phyloP scores from a whole-genome alignment of 2,329 filamentous ascomycete species.

The Delphinella strobiligena region DNA sequence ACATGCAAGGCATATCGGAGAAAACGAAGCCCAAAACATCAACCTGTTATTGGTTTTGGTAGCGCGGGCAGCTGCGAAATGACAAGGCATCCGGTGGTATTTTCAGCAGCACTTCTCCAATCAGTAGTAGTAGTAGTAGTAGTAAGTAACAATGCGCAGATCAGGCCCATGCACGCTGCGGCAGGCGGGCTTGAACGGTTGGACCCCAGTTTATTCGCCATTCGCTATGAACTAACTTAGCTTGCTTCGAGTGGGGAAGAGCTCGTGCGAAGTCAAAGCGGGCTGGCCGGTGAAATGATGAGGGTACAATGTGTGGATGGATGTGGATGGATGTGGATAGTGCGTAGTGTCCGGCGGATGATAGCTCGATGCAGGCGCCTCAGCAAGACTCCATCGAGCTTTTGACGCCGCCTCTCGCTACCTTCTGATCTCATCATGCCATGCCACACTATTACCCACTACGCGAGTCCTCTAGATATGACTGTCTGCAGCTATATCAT shows the following conservation, averaged over 20 bases:
- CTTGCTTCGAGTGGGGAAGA: conserved; percentile 4
- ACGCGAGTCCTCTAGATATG: conserved; percentile 3
- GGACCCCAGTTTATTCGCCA: conserved; percentile 9
- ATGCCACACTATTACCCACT: conserved; percentile 9
- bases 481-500: background rate
- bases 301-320: background rate
- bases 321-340: conserved; percentile 6
- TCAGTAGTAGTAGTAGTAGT: too few relatives aligned
- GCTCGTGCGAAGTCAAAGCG: conserved; percentile 7
- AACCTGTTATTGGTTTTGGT: too few relatives aligned
- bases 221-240: conserved; percentile 9
- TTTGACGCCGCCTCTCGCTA: conserved; percentile 8
- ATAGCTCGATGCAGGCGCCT: conserved; percentile 8
- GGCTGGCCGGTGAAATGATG: conserved; percentile 6
- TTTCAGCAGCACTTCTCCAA: background rate
- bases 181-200: conserved; percentile 3
- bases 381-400: conserved; percentile 6
- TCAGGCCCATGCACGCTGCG: conserved; percentile 7
- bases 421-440: conserved; percentile 10
- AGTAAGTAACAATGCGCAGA: conserved; percentile 5
- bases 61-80: too few relatives aligned
- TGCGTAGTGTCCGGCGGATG: conserved; percentile 7
- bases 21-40: too few relatives aligned
- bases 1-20: too few relatives aligned
- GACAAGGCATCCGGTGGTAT: too few relatives aligned